These are phyloP conservation scores for Quercus phellos DNA, from an alignment of 331 rosid genomes.

Conservation along the genomic window DNA sequence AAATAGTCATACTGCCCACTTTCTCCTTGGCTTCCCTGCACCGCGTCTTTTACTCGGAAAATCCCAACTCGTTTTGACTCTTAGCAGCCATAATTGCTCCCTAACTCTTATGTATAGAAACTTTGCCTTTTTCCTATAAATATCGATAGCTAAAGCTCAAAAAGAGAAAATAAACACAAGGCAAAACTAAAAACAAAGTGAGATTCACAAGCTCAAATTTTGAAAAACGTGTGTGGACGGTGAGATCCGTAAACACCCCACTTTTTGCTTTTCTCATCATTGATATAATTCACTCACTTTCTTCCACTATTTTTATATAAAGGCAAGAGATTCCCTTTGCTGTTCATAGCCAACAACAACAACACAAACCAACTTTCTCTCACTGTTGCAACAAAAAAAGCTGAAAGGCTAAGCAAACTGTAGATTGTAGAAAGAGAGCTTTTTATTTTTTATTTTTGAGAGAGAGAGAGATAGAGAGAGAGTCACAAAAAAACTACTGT, in stretches of 20 bases:
- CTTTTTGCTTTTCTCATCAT: background rate
- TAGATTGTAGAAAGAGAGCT: background rate
- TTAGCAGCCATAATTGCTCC: background rate
- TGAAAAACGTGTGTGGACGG: slow-evolving; percentile 59
- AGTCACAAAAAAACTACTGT: background rate
- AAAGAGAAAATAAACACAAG: background rate
- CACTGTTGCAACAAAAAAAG: background rate
- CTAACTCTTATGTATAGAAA: background rate
- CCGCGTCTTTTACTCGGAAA: slow-evolving; percentile 39
- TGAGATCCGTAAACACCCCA: slow-evolving; percentile 17
- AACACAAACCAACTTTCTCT: background rate
- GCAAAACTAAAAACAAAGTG: background rate
- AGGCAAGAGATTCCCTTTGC: background rate
- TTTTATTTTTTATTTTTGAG: background rate
- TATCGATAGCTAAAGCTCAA: background rate
- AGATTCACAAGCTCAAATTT: slow-evolving; percentile 19
- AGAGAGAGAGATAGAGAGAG: background rate
- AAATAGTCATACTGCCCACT: background rate
- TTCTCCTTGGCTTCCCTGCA: slow-evolving; percentile 24
- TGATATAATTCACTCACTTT: background rate
- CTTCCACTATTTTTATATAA: slow-evolving; percentile 3
- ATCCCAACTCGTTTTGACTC: slow-evolving; percentile 33
- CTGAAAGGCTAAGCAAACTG: background rate
- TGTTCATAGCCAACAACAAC: slow-evolving; percentile 10
- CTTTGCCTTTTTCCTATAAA: background rate